Base-by-base conservation (phyloP, 2,329 filamentous ascomycete genomes). In the Cadophora malorum region DNA sequence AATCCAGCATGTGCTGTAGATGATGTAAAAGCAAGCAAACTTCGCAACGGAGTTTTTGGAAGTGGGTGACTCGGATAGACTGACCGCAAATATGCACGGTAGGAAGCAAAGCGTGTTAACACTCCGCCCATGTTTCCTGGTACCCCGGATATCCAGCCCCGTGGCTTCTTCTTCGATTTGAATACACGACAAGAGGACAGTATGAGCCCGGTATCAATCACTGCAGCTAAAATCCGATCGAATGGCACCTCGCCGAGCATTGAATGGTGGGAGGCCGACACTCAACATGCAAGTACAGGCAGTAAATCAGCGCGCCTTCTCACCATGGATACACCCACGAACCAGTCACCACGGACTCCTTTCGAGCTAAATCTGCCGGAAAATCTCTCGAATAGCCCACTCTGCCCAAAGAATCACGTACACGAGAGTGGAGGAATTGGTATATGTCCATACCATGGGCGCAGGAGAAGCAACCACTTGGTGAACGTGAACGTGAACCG, bases 281-380 rank as follows among this genome's bases (percentile, higher is more conserved):
- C 52, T 5, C 60, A 65, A 64, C 65, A 69, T 35, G 41, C 23
- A 23, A 31, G 25, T 7, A 68, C 55, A 3, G 64, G 65, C 8
- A 65, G 64, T n/a, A 71, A 71, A 55, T 66, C 62, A 52, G 56
- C 65, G 8, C 25, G 47, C n/a, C 38, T 21, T 19, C 59, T 35
- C n/a, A 33, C 47, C 8, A 64, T 52, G 12, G 31, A 41, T 49
- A 4, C 38, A 45, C 45, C 28, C 21, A 35, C 21, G 25, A 41
- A 28, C 25, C 49, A 78, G 16, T 33, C 61, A 12, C 25, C 21
- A 14, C 28, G 61, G 31, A 50, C 52, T 25, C n/a, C 45, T 14
- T 75, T 81, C 52, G 79, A 80, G 61, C 77, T 81, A 73, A 73
- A 80, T 19, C 69, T 80, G 0, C 81, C 82, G 1, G 82, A 83